A percentile compares a stretch with the other conserved stretches of the same genome.
These are phyloP conservation scores for Dissophora globulifera DNA, from an alignment of 192 early-diverging fungal genomes.

Conservation along the genomic window DNA sequence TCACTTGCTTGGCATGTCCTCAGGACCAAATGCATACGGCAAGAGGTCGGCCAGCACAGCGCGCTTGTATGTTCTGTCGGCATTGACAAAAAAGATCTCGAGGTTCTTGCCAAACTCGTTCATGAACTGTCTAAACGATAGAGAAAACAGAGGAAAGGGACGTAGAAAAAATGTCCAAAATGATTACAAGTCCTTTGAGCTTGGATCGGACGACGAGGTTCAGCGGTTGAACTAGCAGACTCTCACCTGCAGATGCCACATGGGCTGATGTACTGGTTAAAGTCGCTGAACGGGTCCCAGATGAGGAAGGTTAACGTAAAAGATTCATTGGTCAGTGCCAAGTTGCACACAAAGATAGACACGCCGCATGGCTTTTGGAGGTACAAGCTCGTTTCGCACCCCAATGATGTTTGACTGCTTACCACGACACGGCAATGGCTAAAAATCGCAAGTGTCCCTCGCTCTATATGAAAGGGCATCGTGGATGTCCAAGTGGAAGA, in stretches of 20 bases:
- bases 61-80: slow-evolving; percentile 49
- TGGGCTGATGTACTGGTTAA: slow-evolving; percentile 46
- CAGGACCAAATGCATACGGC: slow-evolving; percentile 50
- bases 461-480: slow-evolving; percentile 28
- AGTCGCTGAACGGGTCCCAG: slow-evolving; percentile 28
- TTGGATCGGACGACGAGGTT: no score
- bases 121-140: slow-evolving; percentile 46
- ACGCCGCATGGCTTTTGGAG: slow-evolving; percentile 33
- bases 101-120: slow-evolving; percentile 54
- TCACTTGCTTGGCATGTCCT: slow-evolving; percentile 34
- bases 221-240: no score
- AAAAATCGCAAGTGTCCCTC: slow-evolving; percentile 81
- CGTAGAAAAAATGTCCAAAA: no score
- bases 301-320: no score
- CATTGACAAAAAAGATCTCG: slow-evolving; percentile 51
- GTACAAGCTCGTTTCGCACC: neutral
- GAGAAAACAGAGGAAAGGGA: no score
- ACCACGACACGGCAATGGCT: slow-evolving; percentile 83
- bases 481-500: neutral
- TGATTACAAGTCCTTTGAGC: no score
- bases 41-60: slow-evolving; percentile 41
- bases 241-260: slow-evolving; percentile 51
- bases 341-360: slow-evolving; percentile 4
- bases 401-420: slow-evolving; percentile 13
- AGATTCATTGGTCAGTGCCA: slow-evolving; percentile 6